phyloP scores from a whole-genome alignment of 1,139 yeast genomes.

The Pichia sp. region DNA sequence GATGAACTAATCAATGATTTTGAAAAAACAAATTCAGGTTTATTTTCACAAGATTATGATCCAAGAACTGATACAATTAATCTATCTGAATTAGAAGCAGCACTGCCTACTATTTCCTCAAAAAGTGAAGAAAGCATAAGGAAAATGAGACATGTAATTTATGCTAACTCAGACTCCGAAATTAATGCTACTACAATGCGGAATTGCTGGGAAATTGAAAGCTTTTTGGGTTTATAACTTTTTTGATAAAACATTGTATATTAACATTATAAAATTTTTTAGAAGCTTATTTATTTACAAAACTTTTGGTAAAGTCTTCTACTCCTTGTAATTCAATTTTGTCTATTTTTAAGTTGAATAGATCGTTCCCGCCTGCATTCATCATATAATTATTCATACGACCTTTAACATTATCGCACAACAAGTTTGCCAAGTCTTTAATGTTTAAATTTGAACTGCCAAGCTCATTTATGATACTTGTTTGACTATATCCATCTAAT shows the following conservation, averaged over 20 bases:
- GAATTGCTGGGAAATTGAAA: conserved; percentile 8
- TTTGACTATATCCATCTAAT: conserved; percentile 52
- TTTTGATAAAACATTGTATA: neutral
- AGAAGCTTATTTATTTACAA: neutral
- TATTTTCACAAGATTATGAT: conserved; percentile 11
- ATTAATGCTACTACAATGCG: conserved; percentile 1
- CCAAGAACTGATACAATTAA: neutral
- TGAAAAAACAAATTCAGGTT: conserved; percentile 7
- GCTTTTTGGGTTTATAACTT: neutral
- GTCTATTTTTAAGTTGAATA: neutral
- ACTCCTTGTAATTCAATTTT: neutral
- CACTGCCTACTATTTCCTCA: neutral
- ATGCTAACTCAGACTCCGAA: neutral
- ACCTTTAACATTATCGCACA: conserved; percentile 2
- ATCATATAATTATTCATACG: conserved; percentile 15
- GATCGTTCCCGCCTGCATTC: neutral
- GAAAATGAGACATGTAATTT: neutral
- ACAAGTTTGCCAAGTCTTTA: conserved; percentile 2
- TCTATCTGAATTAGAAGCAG: neutral
- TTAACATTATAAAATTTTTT: too few relatives aligned
- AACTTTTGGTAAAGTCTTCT: neutral
- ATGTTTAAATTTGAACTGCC: conserved; percentile 1
- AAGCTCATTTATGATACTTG: conserved; percentile 33
- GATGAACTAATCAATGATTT: conserved; percentile 10
- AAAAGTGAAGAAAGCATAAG: neutral